Conservation (phyloP, 495 filamentous ascomycete species). For the Tuber borchii region DNA sequence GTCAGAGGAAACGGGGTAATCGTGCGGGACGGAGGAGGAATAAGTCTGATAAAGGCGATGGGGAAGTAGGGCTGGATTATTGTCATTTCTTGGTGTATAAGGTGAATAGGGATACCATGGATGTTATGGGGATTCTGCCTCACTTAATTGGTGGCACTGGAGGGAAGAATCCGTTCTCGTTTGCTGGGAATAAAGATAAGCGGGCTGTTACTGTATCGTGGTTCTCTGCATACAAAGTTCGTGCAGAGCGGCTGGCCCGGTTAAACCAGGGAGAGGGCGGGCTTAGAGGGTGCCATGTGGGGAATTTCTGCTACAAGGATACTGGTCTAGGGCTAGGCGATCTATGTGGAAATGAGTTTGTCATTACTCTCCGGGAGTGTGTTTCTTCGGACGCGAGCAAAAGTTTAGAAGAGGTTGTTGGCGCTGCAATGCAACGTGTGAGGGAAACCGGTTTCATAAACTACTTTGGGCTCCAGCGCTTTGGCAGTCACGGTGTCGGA, state of each 20-base stretch:
- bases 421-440: conserved; percentile 51
- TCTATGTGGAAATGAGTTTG: conserved; percentile 80
- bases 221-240: conserved; percentile 62
- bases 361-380: conserved; percentile 80
- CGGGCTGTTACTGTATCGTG: conserved; percentile 83
- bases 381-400: conserved; percentile 43
- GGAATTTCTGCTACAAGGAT: conserved; percentile 68
- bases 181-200: conserved; percentile 91
- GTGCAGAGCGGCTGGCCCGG: conserved; percentile 55
- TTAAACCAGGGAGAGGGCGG: conserved; percentile 50
- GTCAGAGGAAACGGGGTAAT: conserved; percentile 24
- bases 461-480: conserved; percentile 92
- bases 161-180: conserved; percentile 63
- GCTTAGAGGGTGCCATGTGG: conserved; percentile 52
- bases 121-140: conserved; percentile 67
- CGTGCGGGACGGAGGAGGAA: conserved; percentile 37
- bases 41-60: conserved; percentile 42
- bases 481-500: conserved; percentile 73
- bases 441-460: conserved; percentile 76
- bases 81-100: conserved; percentile 94
- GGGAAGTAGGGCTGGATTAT: conserved; percentile 64
- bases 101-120: conserved; percentile 98
- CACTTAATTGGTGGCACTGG: conserved; percentile 53
- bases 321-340: conserved; percentile 72
- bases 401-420: conserved; percentile 50